Evolutionary conservation across 768 basidiomycete species (phyloP).

Genomic region (Pleurotus djamor): DNA sequence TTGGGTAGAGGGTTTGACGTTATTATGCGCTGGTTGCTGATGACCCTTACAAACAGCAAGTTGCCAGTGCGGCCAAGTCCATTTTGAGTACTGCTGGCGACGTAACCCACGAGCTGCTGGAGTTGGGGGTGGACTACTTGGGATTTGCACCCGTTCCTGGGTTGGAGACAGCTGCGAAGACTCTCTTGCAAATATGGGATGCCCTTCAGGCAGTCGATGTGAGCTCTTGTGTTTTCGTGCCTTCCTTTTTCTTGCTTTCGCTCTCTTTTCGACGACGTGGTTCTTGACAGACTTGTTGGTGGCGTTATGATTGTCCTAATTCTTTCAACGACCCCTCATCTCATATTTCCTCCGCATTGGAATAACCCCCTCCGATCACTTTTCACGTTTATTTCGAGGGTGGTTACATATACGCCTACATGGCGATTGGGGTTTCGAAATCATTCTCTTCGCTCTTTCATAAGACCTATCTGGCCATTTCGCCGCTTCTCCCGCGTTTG

Average conservation of each 20-base stretch:
- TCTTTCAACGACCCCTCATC: neutral
- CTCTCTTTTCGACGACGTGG: neutral
- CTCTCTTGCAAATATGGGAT: conserved; percentile 64
- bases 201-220: conserved; percentile 61
- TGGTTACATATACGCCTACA: neutral
- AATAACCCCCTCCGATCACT: neutral
- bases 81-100: conserved; percentile 38
- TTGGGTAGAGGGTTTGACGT: no score
- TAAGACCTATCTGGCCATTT: neutral
- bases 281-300: neutral
- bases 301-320: neutral
- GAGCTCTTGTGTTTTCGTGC: conserved; percentile 16
- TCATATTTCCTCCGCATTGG: no score
- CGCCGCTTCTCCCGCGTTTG: neutral
- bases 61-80: conserved; percentile 33
- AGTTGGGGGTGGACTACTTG: conserved; percentile 36
- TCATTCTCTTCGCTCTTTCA: neutral
- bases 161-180: conserved; percentile 46
- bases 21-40: neutral
- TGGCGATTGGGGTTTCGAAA: no score
- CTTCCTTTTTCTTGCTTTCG: neutral
- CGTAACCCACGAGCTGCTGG: conserved; percentile 43
- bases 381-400: neutral
- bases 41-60: conserved; percentile 18
- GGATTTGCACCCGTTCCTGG: conserved; percentile 56